Conservation (phyloP, 2,329 filamentous ascomycete genomes). For the Kalmusia sp. region DNA sequence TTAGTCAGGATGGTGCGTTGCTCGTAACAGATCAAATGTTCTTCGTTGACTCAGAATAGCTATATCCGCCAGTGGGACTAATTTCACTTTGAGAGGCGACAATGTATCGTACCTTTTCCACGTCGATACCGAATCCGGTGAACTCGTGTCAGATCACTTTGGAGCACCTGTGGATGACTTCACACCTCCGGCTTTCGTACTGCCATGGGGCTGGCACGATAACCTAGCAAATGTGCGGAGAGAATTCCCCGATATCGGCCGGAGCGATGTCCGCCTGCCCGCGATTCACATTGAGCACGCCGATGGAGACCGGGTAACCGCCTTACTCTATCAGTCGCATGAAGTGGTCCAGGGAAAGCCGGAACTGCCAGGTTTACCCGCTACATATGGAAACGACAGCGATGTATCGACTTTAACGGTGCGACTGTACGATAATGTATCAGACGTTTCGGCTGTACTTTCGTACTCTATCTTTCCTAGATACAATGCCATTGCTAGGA, state of each 20-base stretch:
- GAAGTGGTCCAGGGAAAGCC: slow-evolving; percentile 65
- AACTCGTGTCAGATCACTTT: slow-evolving; percentile 68
- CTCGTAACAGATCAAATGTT: neutral
- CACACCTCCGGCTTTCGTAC: slow-evolving; percentile 51
- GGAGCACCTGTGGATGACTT: slow-evolving; percentile 64
- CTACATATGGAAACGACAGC: slow-evolving; percentile 63
- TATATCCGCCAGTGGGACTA: slow-evolving; percentile 61
- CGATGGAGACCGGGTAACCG: slow-evolving; percentile 65
- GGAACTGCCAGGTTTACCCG: slow-evolving; percentile 61
- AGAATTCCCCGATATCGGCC: slow-evolving; percentile 70
- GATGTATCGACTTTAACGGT: slow-evolving; percentile 67
- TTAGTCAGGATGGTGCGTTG: slow-evolving; percentile 26
- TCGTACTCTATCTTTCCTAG: slow-evolving; percentile 69
- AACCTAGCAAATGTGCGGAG: slow-evolving; percentile 60
- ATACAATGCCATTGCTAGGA: slow-evolving; percentile 67
- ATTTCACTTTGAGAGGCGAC: slow-evolving; percentile 64
- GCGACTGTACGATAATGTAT: slow-evolving; percentile 65
- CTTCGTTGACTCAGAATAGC: slow-evolving; percentile 44
- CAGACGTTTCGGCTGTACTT: slow-evolving; percentile 64
- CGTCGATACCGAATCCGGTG: slow-evolving; percentile 62
- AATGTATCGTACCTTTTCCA: slow-evolving; percentile 70
- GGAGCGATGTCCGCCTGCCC: slow-evolving; percentile 68
- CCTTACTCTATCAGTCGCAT: slow-evolving; percentile 65
- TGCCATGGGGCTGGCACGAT: slow-evolving; percentile 61
- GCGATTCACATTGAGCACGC: slow-evolving; percentile 67